Conservation (phyloP, 176 grass and related monocot genomes). For the Cocos nucifera region DNA sequence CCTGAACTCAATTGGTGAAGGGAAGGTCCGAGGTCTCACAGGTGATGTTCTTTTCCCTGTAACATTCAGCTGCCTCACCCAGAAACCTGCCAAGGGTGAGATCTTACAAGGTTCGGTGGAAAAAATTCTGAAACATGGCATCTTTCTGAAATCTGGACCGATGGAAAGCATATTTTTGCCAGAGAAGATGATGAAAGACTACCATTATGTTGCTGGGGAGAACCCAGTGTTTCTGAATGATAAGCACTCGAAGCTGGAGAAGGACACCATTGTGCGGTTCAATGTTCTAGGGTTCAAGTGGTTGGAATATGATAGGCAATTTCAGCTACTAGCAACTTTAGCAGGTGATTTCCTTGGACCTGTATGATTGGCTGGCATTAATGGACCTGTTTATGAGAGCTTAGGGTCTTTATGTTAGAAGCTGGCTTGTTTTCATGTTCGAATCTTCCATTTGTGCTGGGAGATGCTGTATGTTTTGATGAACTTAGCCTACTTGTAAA, state of each 20-base stretch:
- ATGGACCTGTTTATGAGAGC: too few relatives aligned
- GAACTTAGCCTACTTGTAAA: too few relatives aligned
- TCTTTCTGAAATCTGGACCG: conserved; percentile 81
- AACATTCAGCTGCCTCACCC: conserved; percentile 56
- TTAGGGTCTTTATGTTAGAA: too few relatives aligned
- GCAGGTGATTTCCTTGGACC: conserved; percentile 86
- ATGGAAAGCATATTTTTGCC: conserved; percentile 72
- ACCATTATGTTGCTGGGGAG: conserved; percentile 74
- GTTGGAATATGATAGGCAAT: conserved; percentile 81
- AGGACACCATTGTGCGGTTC: conserved; percentile 58
- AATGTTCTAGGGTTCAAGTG: conserved; percentile 73
- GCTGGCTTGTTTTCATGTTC: too few relatives aligned
- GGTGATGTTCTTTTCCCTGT: conserved; percentile 86
- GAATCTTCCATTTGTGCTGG: too few relatives aligned
- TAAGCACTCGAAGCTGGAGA: conserved; percentile 70
- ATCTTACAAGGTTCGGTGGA: conserved; percentile 55
- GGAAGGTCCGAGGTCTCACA: conserved; percentile 61
- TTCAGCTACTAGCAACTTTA: conserved; percentile 68
- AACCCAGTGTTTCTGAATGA: conserved; percentile 65
- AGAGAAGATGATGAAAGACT: conserved; percentile 57
- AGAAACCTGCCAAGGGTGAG: conserved; percentile 79
- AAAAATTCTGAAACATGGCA: conserved; percentile 76
- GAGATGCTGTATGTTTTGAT: too few relatives aligned
- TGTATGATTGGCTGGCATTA: conserved; percentile 25
- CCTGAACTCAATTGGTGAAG: conserved; percentile 62